Evolutionary conservation across 345 rosid genomes (phyloP), one percentile per base, ranked within the genome.

Genomic region (Populus nigra): DNA sequence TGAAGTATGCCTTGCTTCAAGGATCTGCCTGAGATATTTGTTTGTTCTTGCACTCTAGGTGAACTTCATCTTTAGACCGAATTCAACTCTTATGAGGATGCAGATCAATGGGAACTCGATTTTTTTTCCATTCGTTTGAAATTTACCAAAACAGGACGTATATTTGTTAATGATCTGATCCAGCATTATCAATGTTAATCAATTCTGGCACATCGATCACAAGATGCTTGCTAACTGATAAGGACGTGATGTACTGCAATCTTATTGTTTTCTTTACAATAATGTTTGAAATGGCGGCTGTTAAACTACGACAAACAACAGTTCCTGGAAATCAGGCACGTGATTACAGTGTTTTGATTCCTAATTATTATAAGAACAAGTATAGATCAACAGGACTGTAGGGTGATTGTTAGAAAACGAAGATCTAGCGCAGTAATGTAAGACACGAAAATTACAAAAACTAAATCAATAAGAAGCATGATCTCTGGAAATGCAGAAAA

Each of bases 1-100:
- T 82, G 41, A 92, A 86, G 87, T 92, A 87, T 83, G 90, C 84
- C 35, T 78, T 83, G 74, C n/a, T 80, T 74, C 74, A 75, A 82
- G 86, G 59, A 69, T 39, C 55, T 71, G 78, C 85, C 71, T 86
- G 78, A 83, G 79, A 65, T 76, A 55, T 62, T 85, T 36, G 53
- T 67, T 74, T 80, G 27, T 39, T 61, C 25, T 68, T 66, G 70
- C 61, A 66, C 72, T 77, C 79, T 78, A 65, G 71, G 67, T 71
- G 78, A 71, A 35, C 62, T 75, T 45, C 31, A 45, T 65, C 72
- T 66, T 65, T 27, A 4, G 71, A 73, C 65, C 68, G 41, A 39
- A 69, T 55, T 76, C 69, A 61, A 67, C 57, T 76, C 75, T 82
- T 69, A 59, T 29, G 59, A 39, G 53, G 17, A 72, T 77, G 68